Percentiles rank a stretch among this genome's conserved stretches.
Conservation (phyloP, 2,329 filamentous ascomycete genomes). For the Fusarium goolgardi region DNA sequence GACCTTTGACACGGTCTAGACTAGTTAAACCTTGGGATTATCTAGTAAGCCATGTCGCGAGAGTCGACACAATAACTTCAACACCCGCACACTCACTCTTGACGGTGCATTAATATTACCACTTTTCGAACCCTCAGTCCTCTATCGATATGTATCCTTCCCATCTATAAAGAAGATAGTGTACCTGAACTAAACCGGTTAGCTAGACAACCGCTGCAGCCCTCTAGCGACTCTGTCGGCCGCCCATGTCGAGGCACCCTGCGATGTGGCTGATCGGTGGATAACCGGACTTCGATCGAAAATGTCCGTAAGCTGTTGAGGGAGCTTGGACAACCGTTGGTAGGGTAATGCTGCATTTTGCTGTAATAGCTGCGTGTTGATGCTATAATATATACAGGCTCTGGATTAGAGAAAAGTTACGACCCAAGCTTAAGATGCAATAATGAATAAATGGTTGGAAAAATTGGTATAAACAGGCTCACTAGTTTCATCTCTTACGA, state of each 20-base stretch:
- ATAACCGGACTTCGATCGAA: neutral
- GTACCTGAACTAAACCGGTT: constrained; percentile 7
- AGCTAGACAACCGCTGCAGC: constrained; percentile 9
- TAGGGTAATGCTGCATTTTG: neutral
- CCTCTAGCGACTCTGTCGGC: constrained; percentile 5
- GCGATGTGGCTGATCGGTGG: neutral
- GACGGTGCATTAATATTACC: neutral
- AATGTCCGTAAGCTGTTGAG: neutral
- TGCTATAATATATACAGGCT: neutral
- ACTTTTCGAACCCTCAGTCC: neutral
- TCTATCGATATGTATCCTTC: neutral
- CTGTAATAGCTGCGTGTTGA: neutral
- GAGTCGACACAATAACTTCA: constrained; percentile 13
- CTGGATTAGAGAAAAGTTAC: neutral
- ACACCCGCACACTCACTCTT: neutral
- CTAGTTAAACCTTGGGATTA: neutral
- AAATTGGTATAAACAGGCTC: neutral
- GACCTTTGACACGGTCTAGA: constrained; percentile 13
- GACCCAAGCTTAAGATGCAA: neutral
- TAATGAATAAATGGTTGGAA: neutral
- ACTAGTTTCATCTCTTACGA: neutral
- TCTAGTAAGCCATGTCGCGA: neutral
- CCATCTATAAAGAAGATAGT: neutral
- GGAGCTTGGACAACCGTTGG: constrained; percentile 1
- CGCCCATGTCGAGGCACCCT: neutral